phyloP scores from a whole-genome alignment of 1,284 basidiomycete species.

The Sphagnurus paluster region DNA sequence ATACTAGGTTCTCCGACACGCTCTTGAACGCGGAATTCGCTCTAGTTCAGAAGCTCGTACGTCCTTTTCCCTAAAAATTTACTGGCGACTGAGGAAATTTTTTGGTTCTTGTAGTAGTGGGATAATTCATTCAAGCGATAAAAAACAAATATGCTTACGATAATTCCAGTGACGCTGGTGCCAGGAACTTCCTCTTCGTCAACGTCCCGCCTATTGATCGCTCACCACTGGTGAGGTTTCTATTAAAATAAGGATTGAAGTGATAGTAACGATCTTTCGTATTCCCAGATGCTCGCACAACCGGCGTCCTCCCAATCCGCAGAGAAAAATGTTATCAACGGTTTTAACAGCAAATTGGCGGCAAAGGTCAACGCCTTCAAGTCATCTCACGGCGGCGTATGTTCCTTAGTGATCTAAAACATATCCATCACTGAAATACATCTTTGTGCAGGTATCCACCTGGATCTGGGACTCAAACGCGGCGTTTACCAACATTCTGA shows the following conservation, averaged over 20 bases:
- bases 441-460: conserved; percentile 39
- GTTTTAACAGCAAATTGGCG: conserved; percentile 51
- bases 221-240: conserved; percentile 44
- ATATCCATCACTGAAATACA: background rate
- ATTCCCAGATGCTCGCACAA: conserved; percentile 48
- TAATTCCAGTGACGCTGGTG: conserved; percentile 41
- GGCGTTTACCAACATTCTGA: conserved; percentile 50
- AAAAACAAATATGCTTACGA: background rate
- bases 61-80: conserved; percentile 19
- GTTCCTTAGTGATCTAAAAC: conserved; percentile 6
- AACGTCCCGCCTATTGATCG: conserved; percentile 58
- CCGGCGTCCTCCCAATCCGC: conserved; percentile 38
- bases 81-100: background rate
- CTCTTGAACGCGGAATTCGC: conserved; percentile 55
- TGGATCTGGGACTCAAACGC: conserved; percentile 54
- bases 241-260: background rate
- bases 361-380: conserved; percentile 40
- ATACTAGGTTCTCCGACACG: conserved; percentile 22
- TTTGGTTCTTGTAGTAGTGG: conserved; percentile 23
- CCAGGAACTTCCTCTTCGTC: conserved; percentile 59
- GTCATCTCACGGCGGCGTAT: conserved; percentile 44
- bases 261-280: background rate
- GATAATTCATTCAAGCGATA: conserved; percentile 1
- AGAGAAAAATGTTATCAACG: conserved; percentile 48
- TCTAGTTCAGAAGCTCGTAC: conserved; percentile 52